phyloP scores from a whole-genome alignment of 2,329 filamentous ascomycete genomes.

The Macrophomina tecta region DNA sequence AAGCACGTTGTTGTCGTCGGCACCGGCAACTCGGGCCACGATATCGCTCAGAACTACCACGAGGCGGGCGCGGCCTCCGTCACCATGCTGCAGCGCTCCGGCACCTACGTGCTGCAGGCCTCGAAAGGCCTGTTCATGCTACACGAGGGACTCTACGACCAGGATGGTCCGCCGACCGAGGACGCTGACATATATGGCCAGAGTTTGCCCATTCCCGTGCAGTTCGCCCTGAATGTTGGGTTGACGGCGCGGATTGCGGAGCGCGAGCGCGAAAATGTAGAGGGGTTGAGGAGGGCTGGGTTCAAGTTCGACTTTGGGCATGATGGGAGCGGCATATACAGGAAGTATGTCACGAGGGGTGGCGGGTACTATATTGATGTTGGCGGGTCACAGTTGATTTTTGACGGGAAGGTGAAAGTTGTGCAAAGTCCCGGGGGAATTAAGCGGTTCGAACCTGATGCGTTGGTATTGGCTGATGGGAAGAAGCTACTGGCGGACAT shows the following conservation, averaged over 20 bases:
- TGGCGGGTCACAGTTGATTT: constrained; percentile 66
- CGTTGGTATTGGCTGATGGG: constrained; percentile 58
- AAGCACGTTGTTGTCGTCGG: constrained; percentile 71
- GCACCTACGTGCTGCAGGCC: constrained; percentile 68
- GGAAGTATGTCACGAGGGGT: constrained; percentile 69
- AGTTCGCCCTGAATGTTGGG: constrained; percentile 65
- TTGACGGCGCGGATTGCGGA: constrained; percentile 47
- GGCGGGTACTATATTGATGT: constrained; percentile 76
- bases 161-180: constrained; percentile 62
- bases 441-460: constrained; percentile 52
- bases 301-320: constrained; percentile 67
- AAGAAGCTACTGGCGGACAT: constrained; percentile 65
- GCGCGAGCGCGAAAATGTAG: constrained; percentile 45
- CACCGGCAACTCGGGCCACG: constrained; percentile 71
- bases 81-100: constrained; percentile 72
- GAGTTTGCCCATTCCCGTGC: constrained; percentile 63
- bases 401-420: constrained; percentile 68
- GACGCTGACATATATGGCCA: constrained; percentile 69
- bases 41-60: constrained; percentile 71
- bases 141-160: constrained; percentile 55
- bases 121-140: constrained; percentile 59
- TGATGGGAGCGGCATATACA: constrained; percentile 62
- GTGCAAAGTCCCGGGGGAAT: constrained; percentile 58
- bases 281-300: constrained; percentile 60
- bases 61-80: constrained; percentile 69